These are phyloP conservation scores for Nematocida minor DNA, from an alignment of 371 early-diverging fungal species.

Conservation along the genomic window DNA sequence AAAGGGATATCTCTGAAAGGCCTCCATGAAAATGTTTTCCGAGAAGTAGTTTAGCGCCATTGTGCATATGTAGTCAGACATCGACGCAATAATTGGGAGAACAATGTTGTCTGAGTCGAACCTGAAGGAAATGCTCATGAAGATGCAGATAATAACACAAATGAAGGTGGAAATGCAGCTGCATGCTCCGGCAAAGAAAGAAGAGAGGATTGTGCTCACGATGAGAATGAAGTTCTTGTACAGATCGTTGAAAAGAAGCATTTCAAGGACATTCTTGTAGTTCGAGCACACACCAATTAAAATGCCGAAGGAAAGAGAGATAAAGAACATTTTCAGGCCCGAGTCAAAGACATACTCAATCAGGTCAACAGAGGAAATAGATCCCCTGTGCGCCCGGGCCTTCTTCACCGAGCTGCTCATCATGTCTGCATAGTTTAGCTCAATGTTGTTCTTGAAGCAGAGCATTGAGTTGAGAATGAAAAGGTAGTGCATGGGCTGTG, in stretches of 20 bases:
- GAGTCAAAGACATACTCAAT: slow-evolving; percentile 59
- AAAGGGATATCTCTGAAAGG: not conserved
- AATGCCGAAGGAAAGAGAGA: slow-evolving; percentile 59
- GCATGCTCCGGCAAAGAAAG: slow-evolving; percentile 55
- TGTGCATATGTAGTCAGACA: slow-evolving; percentile 57
- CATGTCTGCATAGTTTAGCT: slow-evolving; percentile 59
- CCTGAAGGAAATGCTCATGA: slow-evolving; percentile 26
- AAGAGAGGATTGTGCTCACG: slow-evolving; percentile 17
- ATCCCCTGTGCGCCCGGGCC: not conserved
- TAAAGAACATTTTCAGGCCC: slow-evolving; percentile 52
- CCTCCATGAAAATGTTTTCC: not conserved
- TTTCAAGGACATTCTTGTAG: slow-evolving; percentile 25
- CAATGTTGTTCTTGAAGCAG: slow-evolving; percentile 65
- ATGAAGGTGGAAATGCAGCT: slow-evolving; percentile 58
- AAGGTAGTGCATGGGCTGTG: slow-evolving; percentile 55
- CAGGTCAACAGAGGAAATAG: not conserved
- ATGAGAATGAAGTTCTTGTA: not conserved
- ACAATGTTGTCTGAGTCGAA: slow-evolving; percentile 63
- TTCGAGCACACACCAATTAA: slow-evolving; percentile 55
- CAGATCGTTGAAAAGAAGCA: not conserved
- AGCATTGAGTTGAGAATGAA: slow-evolving; percentile 63
- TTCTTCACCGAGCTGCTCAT: slow-evolving; percentile 39
- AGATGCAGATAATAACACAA: slow-evolving; percentile 50
- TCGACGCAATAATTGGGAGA: slow-evolving; percentile 58
- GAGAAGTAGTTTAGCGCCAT: slow-evolving; percentile 52